These are phyloP conservation scores for Aspergillus calidoustus DNA, from an alignment of 2,329 filamentous ascomycete genomes.

Conservation along the genomic window DNA sequence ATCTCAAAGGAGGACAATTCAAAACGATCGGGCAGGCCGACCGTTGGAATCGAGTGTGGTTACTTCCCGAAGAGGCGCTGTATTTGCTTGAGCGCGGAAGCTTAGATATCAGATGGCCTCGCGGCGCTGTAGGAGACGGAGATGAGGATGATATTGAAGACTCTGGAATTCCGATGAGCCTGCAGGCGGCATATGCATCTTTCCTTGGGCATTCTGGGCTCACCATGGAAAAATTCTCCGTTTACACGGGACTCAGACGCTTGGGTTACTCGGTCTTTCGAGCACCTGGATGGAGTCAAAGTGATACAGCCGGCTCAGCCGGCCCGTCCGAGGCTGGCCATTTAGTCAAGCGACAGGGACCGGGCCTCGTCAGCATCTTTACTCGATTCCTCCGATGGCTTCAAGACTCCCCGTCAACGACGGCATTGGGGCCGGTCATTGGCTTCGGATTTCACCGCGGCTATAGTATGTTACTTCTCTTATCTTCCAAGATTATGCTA, in stretches of 20 bases:
- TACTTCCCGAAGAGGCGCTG: conserved; percentile 89
- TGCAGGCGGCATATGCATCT: conserved; percentile 87
- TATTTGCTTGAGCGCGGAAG: conserved; percentile 87
- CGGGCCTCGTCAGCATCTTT: conserved; percentile 37
- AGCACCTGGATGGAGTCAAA: conserved; percentile 57
- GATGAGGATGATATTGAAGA: conserved; percentile 54
- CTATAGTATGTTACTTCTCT: conserved; percentile 48
- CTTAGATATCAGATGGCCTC: conserved; percentile 84
- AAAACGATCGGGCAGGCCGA: conserved; percentile 76
- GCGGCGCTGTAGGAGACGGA: conserved; percentile 34
- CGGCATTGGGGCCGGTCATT: conserved; percentile 54
- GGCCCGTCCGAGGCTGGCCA: background rate
- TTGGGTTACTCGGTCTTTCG: conserved; percentile 80
- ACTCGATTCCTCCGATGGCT: conserved; percentile 41
- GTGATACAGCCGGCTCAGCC: conserved; percentile 25
- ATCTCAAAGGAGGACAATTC: conserved; percentile 72
- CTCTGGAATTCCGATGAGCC: conserved; percentile 78
- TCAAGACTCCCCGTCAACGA: conserved; percentile 31
- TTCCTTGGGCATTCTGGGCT: conserved; percentile 71
- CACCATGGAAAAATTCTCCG: conserved; percentile 80
- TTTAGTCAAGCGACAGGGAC: conserved; percentile 19
- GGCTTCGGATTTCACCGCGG: conserved; percentile 58
- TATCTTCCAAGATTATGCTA: background rate
- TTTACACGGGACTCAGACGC: conserved; percentile 83
- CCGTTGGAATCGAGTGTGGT: conserved; percentile 71